Percentiles rank a stretch among this genome's conserved stretches.
These are phyloP conservation scores for Diaporthe sp. DNA, from an alignment of 2,329 filamentous ascomycete genomes.

Conservation along the genomic window DNA sequence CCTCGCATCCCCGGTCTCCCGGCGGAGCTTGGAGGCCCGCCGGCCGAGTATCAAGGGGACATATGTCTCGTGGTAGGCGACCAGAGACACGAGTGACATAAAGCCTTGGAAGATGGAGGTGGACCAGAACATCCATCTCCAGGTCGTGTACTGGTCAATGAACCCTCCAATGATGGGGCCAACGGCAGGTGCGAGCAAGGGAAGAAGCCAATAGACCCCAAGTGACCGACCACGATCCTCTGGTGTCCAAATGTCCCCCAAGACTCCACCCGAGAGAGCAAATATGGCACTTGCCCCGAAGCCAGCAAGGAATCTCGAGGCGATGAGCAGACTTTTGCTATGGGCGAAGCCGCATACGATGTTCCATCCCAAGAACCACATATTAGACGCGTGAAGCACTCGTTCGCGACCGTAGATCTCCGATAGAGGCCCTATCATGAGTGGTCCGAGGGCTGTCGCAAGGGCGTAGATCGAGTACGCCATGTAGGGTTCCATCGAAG, in stretches of 20 bases:
- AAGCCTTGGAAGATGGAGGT: slow-evolving; percentile 57
- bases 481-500: slow-evolving; percentile 61
- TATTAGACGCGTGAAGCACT: slow-evolving; percentile 59
- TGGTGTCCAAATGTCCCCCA: slow-evolving; percentile 61
- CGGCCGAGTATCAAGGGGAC: slow-evolving; percentile 51
- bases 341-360: slow-evolving; percentile 59
- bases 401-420: slow-evolving; percentile 62
- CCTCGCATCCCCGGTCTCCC: slow-evolving; percentile 29
- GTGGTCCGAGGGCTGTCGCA: slow-evolving; percentile 59
- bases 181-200: slow-evolving; percentile 55
- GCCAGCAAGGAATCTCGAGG: slow-evolving; percentile 61
- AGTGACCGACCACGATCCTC: slow-evolving; percentile 61
- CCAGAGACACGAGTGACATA: slow-evolving; percentile 52
- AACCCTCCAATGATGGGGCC: slow-evolving; percentile 57
- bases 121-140: slow-evolving; percentile 61
- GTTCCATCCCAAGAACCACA: slow-evolving; percentile 66
- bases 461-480: slow-evolving; percentile 60
- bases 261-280: slow-evolving; percentile 60
- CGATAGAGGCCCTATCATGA: slow-evolving; percentile 60
- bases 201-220: slow-evolving; percentile 55
- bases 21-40: slow-evolving; percentile 1
- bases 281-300: slow-evolving; percentile 63
- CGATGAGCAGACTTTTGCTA: slow-evolving; percentile 56
- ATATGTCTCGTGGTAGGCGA: slow-evolving; percentile 56
- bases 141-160: slow-evolving; percentile 52